Conservation (phyloP, 768 basidiomycete genomes). For the Hygrophoropsis aurantiaca region DNA sequence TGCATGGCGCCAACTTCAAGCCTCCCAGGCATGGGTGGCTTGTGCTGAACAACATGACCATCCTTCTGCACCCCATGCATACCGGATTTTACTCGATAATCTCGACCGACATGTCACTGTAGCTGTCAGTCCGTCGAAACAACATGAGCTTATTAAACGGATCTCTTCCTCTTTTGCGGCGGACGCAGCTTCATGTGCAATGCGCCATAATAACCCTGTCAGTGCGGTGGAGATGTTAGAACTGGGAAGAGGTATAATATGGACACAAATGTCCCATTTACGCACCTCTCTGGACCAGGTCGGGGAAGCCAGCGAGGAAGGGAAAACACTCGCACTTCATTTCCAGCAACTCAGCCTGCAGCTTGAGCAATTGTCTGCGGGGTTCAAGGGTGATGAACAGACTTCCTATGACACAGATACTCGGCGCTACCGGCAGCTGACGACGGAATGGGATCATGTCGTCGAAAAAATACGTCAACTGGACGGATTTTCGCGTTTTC, state of each 20-base stretch:
- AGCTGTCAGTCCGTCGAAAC: conserved; percentile 12
- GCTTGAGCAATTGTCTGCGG: conserved; percentile 13
- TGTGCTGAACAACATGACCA: conserved; percentile 16
- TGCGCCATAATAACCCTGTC: conserved; percentile 13
- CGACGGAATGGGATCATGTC: conserved; percentile 22
- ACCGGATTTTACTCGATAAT: conserved; percentile 14
- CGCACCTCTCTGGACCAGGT: conserved; percentile 25
- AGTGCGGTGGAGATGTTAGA: conserved; percentile 36
- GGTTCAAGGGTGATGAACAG: background rate
- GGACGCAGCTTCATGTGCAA: conserved; percentile 28
- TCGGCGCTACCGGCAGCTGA: conserved; percentile 16
- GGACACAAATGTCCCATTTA: conserved; percentile 20
- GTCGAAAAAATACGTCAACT: conserved; percentile 24
- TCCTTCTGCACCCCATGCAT: conserved; percentile 15
- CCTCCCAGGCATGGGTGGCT: conserved; percentile 22
- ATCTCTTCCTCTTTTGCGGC: conserved; percentile 13
- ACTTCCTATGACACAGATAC: conserved; percentile 7
- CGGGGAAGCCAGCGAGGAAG: conserved; percentile 7
- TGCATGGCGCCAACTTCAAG: conserved; percentile 11
- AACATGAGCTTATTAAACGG: conserved; percentile 13
- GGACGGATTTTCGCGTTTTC: conserved; percentile 22
- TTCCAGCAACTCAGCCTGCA: conserved; percentile 18
- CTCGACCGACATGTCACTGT: conserved; percentile 18
- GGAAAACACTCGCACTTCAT: conserved; percentile 12
- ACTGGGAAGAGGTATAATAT: conserved; percentile 26